Evolutionary conservation across 208 protist species (phyloP).

Genomic region (Crithidia acanthocephali): DNA sequence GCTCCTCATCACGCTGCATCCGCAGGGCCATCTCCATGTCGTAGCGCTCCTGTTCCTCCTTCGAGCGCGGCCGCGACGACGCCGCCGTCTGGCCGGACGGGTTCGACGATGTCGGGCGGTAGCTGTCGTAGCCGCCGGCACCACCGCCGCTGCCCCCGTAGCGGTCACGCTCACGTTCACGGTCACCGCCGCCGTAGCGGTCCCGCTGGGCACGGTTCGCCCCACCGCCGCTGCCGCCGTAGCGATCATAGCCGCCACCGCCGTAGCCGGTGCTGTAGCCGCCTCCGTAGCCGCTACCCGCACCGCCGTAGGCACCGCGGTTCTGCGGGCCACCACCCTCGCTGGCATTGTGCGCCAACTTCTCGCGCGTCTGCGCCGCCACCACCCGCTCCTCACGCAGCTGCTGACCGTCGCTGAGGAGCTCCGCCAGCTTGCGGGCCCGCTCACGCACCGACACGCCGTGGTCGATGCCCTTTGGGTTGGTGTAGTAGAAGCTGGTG

Average conservation of each 20-base stretch:
- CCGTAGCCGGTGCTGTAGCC: slow-evolving; percentile 28
- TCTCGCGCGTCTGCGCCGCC: slow-evolving; percentile 65
- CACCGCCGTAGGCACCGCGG: slow-evolving; percentile 34
- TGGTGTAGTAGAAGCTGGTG: slow-evolving; percentile 86
- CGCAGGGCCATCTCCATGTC: slow-evolving; percentile 87
- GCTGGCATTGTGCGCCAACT: slow-evolving; percentile 58
- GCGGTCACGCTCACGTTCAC: too few species aligned
- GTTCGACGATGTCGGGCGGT: slow-evolving; percentile 18
- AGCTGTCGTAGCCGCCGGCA: slow-evolving; percentile 31
- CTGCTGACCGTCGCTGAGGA: slow-evolving; percentile 77
- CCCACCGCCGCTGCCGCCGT: slow-evolving; percentile 9
- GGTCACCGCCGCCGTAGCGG: slow-evolving; percentile 5
- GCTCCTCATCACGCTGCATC: slow-evolving; percentile 90
- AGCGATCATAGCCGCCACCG: slow-evolving; percentile 9
- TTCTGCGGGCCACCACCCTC: slow-evolving; percentile 36
- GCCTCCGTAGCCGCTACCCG: slow-evolving; percentile 24
- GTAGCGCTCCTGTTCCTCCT: slow-evolving; percentile 86
- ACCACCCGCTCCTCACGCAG: slow-evolving; percentile 85
- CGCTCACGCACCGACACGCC: slow-evolving; percentile 88
- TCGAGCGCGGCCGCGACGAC: slow-evolving; percentile 41
- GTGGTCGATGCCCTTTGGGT: slow-evolving; percentile 87
- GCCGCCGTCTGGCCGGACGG: neutral
- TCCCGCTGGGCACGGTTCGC: slow-evolving; percentile 12
- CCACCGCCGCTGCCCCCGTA: too few species aligned
- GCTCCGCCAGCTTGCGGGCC: slow-evolving; percentile 78